Conservation (phyloP, 768 basidiomycete genomes). For the Boletellus sp. region DNA sequence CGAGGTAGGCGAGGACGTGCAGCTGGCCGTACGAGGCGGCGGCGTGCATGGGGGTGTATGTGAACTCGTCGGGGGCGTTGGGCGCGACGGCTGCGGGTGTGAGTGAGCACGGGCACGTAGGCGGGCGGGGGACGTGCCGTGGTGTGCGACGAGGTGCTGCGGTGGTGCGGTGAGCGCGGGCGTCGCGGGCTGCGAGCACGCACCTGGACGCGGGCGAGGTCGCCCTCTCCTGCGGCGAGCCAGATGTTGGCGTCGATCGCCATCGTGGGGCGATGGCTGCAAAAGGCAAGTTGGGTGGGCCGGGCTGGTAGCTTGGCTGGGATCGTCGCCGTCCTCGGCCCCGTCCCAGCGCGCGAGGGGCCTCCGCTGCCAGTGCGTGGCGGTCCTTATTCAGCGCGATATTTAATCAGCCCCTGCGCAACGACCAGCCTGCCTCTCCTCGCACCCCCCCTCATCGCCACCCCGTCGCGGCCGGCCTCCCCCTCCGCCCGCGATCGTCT, state of each 20-base stretch:
- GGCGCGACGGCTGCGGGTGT: constrained; percentile 54
- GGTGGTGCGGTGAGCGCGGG: constrained; percentile 1
- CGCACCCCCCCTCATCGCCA: constrained; percentile 1
- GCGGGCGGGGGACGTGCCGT: constrained; percentile 42
- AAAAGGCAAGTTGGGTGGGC: constrained; percentile 28
- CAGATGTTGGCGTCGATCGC: constrained; percentile 65
- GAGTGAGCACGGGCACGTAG: background rate
- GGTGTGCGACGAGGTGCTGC: constrained; percentile 58
- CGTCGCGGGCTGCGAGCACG: constrained; percentile 13
- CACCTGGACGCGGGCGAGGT: constrained; percentile 73
- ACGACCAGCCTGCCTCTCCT: background rate
- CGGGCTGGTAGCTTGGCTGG: no score
- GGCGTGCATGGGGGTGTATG: constrained; percentile 92
- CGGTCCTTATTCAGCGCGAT: constrained; percentile 6
- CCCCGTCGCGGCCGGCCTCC: background rate
- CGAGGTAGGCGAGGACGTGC: constrained; percentile 70
- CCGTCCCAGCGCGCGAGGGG: constrained; percentile 12
- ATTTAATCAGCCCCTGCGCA: constrained; percentile 3
- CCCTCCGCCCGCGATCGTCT: constrained; percentile 10
- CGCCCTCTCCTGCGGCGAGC: constrained; percentile 91
- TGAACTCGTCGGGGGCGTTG: constrained; percentile 64
- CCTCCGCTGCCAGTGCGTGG: background rate
- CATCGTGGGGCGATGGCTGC: constrained; percentile 7
- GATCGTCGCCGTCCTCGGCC: constrained; percentile 17
- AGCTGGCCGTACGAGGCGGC: constrained; percentile 90